Percentiles rank a stretch among this genome's conserved stretches.
Evolutionary conservation across 2,329 filamentous ascomycete genomes (phyloP).

Genomic region (Fonsecaea pugnacius): DNA sequence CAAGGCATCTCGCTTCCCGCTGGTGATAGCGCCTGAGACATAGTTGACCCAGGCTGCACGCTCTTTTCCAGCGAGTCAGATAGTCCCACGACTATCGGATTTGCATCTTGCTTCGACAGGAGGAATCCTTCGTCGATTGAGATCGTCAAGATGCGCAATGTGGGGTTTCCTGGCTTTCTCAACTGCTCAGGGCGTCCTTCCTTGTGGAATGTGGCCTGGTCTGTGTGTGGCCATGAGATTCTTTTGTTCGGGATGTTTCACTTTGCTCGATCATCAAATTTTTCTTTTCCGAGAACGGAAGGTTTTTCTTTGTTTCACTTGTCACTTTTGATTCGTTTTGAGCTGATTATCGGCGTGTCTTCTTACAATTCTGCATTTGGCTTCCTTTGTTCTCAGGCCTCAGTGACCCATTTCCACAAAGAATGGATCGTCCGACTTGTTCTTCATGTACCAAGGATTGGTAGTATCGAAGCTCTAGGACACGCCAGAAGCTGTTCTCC

Average conservation of each 20-base stretch:
- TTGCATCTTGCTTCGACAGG: not conserved
- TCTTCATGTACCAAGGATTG: not conserved
- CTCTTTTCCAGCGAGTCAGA: not conserved
- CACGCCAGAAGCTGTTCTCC: not conserved
- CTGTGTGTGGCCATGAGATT: not conserved
- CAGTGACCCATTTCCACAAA: not conserved
- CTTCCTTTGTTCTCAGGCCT: slow-evolving; percentile 2
- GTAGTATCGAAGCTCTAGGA: not conserved
- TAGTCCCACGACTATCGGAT: not conserved
- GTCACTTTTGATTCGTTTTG: slow-evolving; percentile 5
- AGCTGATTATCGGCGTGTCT: not conserved
- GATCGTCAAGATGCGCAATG: not conserved
- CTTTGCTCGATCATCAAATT: not conserved
- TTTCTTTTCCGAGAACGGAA: slow-evolving; percentile 6
- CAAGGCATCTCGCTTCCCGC: not conserved
- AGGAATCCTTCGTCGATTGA: not conserved
- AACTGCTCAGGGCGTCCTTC: not conserved
- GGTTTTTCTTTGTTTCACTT: slow-evolving; percentile 7
- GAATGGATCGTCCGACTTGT: not conserved
- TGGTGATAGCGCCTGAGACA: not conserved
- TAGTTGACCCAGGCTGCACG: not conserved
- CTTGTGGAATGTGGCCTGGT: slow-evolving; percentile 10
- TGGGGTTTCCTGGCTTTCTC: not conserved
- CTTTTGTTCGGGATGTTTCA: not conserved
- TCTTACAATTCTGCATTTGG: not conserved